Evolutionary conservation across 495 filamentous ascomycete genomes (phyloP), one percentile per base, ranked within the genome.

Genomic region (Podospora anserina): DNA sequence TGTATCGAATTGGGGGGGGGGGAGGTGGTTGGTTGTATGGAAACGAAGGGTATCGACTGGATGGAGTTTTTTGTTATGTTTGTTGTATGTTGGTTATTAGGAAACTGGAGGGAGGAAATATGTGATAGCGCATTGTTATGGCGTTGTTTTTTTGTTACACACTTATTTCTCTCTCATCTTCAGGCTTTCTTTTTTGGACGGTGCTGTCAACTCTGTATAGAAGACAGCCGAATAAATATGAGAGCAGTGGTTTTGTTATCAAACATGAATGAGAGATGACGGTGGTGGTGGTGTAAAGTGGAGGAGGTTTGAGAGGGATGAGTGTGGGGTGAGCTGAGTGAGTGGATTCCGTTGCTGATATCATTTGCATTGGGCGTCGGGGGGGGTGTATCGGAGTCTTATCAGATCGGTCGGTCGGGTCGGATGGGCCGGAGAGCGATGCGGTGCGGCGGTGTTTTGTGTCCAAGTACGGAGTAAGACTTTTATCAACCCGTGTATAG

Each of bases 141-240:
- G 56, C 56, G 23, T 61, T 61, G 16, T 32, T 61, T 61, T 61
- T 30, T 61, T 61, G 23, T 61, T 58, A 20, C n/a, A 20, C n/a
- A 58, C 23, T 58, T 58, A 58, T 58, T 59, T n/a, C 56, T 20
- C 56, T 20, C 26, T 59, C 6, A 5, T 59, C 56, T 59, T 57
- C 20, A n/a, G 16, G 4, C 20, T 59, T 59, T 59, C 0, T 59
- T 59, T 59, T 59, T 59, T 59, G 39, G 39, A 49, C 7, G 39
- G 39, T 49, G 39, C 39, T 49, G 39, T 49, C 30, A 32, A 32
- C 30, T 32, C 30, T 32, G 30, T 49, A 16, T 49, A 49, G 39
- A 49, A 16, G 15, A 49, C 39, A 49, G 39, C 39, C 13, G 15
- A 49, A 49, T 49, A 16, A 49, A 49, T 18, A 49, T 49, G 39